Evolutionary conservation across 192 early-diverging fungal species (phyloP), one percentile per base, ranked within the genome.

Genomic region (Podila epigama): DNA sequence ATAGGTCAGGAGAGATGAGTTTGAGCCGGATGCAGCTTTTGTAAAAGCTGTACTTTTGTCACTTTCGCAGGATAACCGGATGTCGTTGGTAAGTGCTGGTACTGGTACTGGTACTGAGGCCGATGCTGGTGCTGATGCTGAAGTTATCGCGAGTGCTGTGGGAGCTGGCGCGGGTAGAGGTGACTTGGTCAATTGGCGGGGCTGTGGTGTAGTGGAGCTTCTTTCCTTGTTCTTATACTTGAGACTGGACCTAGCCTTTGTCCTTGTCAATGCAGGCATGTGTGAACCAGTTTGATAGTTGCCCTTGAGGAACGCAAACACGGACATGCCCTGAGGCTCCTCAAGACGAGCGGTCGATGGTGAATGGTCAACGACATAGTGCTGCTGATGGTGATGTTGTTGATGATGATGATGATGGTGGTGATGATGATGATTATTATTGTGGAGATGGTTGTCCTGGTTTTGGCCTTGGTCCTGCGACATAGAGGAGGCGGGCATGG

Each of bases 291-390:
- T 50, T 0, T 29, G 18, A 6, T 35, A 16, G 1, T 40, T 31
- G 3, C 62, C 61, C 25, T 65, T 71, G 4, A 71, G 27, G 25
- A 71, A 53, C 6, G 61, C 13, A 58, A 71, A 71, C 34, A 65
- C 55, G 16, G 69, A 71, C 9, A 35, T 28, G 1, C 44, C 2
- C 12, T 44, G 60, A 40, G 6, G 61, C 8, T 71, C 61, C 3
- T 39, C 56, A 9, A 71, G 36, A 13, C 28, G 40, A 8, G 56
- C 69, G 1, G 62, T 71, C 1, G 69, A 71, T 31, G 62, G 61
- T 16, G 61, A 63, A 5, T 27, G 40, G 16, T 69, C 58, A 4
- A 39, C 5, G 3, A n/a, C 4, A 3, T 22, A 48, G 7, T 10
- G n/a, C 25, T 48, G 20, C n/a, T 36, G 39, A 32, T 32, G 22